Evolutionary conservation across 257 asterid species (phyloP).

Genomic region (Jasminum sambac): DNA sequence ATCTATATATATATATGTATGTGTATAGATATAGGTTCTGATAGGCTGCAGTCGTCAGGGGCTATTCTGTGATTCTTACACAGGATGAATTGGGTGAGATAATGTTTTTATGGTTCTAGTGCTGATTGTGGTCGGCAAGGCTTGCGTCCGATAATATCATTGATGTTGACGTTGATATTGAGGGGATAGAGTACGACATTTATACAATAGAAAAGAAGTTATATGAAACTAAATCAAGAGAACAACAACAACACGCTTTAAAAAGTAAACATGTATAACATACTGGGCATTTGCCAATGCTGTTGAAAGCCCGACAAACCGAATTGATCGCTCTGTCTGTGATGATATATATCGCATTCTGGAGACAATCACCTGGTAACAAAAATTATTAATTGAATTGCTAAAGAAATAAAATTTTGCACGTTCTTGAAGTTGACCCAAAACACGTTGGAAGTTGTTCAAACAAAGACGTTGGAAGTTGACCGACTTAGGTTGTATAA

Average conservation of each 20-base stretch:
- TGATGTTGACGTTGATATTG: neutral
- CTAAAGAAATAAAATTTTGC: neutral
- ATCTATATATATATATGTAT: no score
- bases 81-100: neutral
- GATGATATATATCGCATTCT: constrained; percentile 99
- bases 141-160: neutral
- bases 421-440: neutral
- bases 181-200: neutral
- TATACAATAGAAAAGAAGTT: neutral
- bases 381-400: constrained; percentile 16
- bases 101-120: neutral
- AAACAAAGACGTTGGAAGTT: neutral
- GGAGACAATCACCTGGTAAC: constrained; percentile 86
- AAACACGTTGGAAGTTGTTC: neutral
- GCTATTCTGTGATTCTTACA: neutral
- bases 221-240: constrained; percentile 5
- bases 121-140: neutral
- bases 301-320: constrained; percentile 96
- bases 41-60: neutral
- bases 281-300: constrained; percentile 98
- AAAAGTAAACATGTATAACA: constrained; percentile 23
- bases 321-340: constrained; percentile 85
- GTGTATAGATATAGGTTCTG: no score
- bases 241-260: constrained; percentile 10
- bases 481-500: neutral